Conservation (phyloP, 225 moss, liverwort and hornwort species). For the Lunularia cruciata region DNA sequence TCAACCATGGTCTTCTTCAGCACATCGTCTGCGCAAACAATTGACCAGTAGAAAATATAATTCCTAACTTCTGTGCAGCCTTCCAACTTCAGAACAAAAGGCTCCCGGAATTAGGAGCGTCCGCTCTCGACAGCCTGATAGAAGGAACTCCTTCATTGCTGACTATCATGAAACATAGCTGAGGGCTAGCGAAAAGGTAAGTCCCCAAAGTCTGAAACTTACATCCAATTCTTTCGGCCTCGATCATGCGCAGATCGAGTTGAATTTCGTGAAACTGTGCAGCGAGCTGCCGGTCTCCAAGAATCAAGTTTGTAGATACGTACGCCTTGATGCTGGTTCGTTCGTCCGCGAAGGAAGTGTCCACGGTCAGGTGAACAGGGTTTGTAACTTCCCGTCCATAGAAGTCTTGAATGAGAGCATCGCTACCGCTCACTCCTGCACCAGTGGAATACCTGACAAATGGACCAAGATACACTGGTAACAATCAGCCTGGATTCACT, state of each 20-base stretch:
- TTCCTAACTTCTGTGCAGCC: too few relatives aligned
- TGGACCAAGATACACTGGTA: too few relatives aligned
- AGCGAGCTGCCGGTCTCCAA: slow-evolving; percentile 90
- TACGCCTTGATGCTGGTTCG: slow-evolving; percentile 89
- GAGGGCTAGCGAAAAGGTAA: too few relatives aligned
- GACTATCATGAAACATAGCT: too few relatives aligned
- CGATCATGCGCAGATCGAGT: slow-evolving; percentile 89
- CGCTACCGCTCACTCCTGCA: slow-evolving; percentile 81
- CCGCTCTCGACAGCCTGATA: too few relatives aligned
- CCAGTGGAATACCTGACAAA: slow-evolving; percentile 99
- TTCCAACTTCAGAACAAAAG: too few relatives aligned
- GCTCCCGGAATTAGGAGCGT: too few relatives aligned
- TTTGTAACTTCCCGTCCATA: slow-evolving; percentile 89
- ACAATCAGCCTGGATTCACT: neutral
- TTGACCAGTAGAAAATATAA: too few relatives aligned
- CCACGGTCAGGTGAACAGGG: slow-evolving; percentile 92
- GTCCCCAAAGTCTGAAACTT: slow-evolving; percentile 19
- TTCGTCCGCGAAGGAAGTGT: slow-evolving; percentile 83
- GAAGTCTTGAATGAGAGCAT: slow-evolving; percentile 94
- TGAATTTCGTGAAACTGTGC: slow-evolving; percentile 98
- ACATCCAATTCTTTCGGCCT: slow-evolving; percentile 99
- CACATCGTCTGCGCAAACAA: slow-evolving; percentile 96
- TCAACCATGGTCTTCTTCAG: slow-evolving; percentile 95
- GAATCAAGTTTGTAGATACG: slow-evolving; percentile 86
- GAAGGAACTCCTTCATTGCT: too few relatives aligned